Evolutionary conservation across 2,329 filamentous ascomycete genomes (phyloP), one percentile per base, ranked within the genome.

Genomic region (Colletotrichum sp.): DNA sequence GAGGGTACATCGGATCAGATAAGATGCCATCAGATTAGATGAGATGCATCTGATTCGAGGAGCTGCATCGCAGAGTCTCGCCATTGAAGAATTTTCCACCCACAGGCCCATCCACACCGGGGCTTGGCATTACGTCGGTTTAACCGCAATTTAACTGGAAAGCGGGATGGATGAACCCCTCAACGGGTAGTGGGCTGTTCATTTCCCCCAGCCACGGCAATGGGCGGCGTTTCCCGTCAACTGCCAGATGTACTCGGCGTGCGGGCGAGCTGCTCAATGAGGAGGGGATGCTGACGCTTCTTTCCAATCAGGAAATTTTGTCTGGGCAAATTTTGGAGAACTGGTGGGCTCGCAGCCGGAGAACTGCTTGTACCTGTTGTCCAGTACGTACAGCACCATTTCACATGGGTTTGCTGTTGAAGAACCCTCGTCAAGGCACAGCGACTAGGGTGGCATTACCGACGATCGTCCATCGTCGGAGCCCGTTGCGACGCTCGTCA

Each of bases 21-120:
- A 71, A 71, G 68, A 75, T 75, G 36, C 59, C 36, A 71, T 72
- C 72, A 72, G 72, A 75, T 75, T 75, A 75, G 72, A 72, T 71
- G 44, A 72, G 49, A 13, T 15, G n/a, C 28, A 39, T 39, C 36
- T 72, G 36, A 62, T 72, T 75, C 62, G 62, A 67, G 28, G 72
- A 67, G 26, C 26, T 49, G 34, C 69, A 66, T 66, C 60, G 13
- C 21, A 30, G n/a, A 28, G 55, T 28, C 55, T 59, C 55, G 55
- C 55, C 55, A 59, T 32, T 62, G 70, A 60, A 72, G 63, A 68
- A 49, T 34, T 72, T 68, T 60, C 32, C 36, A 70, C 39, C 55
- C 55, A 69, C 67, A 39, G 36, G 6, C 24, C 30, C 59, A 34
- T 62, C 18, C 30, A 34, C 59, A 32, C 12, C 6, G n/a, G n/a